Conservation (phyloP, 352 stramenopile species). For the Phytophthora hybrid region DNA sequence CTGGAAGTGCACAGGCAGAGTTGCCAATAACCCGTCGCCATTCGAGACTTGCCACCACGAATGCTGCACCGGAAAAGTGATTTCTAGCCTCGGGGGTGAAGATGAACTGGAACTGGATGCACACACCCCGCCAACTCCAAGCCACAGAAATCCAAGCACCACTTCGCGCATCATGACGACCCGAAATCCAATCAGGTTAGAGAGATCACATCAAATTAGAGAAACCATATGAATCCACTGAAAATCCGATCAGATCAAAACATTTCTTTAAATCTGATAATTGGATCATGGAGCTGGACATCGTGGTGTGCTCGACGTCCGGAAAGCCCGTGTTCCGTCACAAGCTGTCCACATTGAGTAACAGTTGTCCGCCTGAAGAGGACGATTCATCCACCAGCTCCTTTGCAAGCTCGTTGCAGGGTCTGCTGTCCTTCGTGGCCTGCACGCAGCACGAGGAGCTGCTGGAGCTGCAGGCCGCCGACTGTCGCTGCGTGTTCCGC, state of each 20-base stretch:
- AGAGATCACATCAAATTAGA: too few species aligned
- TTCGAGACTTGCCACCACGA: conserved; percentile 42
- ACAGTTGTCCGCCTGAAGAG: conserved; percentile 12
- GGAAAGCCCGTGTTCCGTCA: conserved; percentile 72
- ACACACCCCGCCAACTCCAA: neutral
- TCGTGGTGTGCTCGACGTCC: conserved; percentile 65
- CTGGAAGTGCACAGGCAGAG: conserved; percentile 39
- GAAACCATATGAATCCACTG: too few species aligned
- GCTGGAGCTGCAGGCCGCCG: conserved; percentile 50
- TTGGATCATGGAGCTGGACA: conserved; percentile 47
- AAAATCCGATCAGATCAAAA: too few species aligned
- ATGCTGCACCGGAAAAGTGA: conserved; percentile 51
- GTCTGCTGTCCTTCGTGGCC: conserved; percentile 64
- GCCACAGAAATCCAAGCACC: neutral
- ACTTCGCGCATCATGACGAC: conserved; percentile 30
- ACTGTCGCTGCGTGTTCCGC: conserved; percentile 57
- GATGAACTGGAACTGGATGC: neutral
- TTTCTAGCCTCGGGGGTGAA: conserved; percentile 5
- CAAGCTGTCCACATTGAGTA: conserved; percentile 22
- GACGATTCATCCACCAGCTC: conserved; percentile 45
- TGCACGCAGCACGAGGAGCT: conserved; percentile 71
- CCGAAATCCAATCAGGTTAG: neutral
- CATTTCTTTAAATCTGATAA: too few species aligned
- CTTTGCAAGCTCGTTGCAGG: conserved; percentile 73
- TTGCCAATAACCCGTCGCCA: conserved; percentile 17